Evolutionary conservation across 129 eudicot species (phyloP).

Genomic region (Flaveria ramosissima): DNA sequence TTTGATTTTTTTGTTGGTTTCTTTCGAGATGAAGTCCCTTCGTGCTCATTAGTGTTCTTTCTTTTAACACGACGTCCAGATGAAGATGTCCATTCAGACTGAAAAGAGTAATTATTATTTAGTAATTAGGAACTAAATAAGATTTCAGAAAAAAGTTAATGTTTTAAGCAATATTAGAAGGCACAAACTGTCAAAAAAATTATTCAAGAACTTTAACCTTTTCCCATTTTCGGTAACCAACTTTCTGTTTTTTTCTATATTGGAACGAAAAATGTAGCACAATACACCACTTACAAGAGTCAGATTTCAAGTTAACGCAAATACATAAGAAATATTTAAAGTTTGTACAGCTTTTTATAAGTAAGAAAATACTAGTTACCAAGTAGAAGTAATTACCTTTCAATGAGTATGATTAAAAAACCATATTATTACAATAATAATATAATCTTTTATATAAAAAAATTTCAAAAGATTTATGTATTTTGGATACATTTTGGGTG

Average conservation of each 20-base stretch:
- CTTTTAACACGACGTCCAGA: constrained; percentile 64
- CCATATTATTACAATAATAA: background rate
- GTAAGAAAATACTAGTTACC: too few species aligned
- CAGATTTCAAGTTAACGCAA: too few species aligned
- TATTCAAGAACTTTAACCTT: too few species aligned
- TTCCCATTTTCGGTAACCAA: too few species aligned
- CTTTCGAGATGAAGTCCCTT: constrained; percentile 56
- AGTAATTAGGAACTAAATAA: constrained; percentile 25
- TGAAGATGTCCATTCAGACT: constrained; percentile 57
- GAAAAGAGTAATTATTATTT: constrained; percentile 20
- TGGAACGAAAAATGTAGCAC: too few species aligned
- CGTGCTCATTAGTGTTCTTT: constrained; percentile 52
- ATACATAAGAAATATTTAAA: background rate
- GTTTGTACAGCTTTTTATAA: too few species aligned
- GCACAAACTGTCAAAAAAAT: too few species aligned
- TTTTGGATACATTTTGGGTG: background rate
- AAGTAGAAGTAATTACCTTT: background rate
- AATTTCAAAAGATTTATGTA: background rate
- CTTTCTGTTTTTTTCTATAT: too few species aligned
- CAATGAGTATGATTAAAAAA: background rate
- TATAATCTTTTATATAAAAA: background rate
- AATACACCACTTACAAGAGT: too few species aligned
- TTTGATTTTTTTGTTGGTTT: constrained; percentile 53
- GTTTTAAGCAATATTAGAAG: too few species aligned
- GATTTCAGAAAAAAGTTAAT: too few species aligned